Evolutionary conservation across 2,329 filamentous ascomycete species (phyloP), one percentile per base, ranked within the genome.

Genomic region (Pseudogymnoascus sp.): DNA sequence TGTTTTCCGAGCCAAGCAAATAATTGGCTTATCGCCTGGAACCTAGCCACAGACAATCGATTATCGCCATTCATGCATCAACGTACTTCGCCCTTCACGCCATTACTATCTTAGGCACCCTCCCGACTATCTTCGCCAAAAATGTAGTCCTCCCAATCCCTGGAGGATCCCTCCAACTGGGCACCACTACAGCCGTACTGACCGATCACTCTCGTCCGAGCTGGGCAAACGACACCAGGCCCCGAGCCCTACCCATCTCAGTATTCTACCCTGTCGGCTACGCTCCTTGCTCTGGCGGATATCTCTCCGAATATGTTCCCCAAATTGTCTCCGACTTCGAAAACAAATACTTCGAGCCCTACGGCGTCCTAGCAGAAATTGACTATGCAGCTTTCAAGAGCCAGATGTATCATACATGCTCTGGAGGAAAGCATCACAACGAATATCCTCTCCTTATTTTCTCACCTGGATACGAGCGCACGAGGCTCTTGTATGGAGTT

Each of bases 401-500:
- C 26, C 47, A 54, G 26, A 54, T 54, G 47, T 54, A 54, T 54
- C 47, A 18, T 4, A 54, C 26, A 16, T 54, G 47, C 47, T 54
- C 47, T 54, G 26, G 26, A 11, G 26, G 26, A 4, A 34, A 54
- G 47, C n/a, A 31, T 34, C 7, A 34, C 18, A 31, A 18, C 5
- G n/a, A n/a, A 11, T 66, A 63, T 42, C 69, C 68, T 12, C 61
- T 71, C 11, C 54, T 78, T 5, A 61, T 78, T 14, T 72, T 79
- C 64, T 77, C 77, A 6, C 75, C 77, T 6, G 77, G 74, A 4
- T 68, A 73, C 26, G 71, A 71, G n/a, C 71, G 70, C 1, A 71
- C 72, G 4, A 70, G 78, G 1, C 68, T 77, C 1, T 65, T 77
- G 23, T 81, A 80, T 67, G 73, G 70, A 14, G 73, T 71, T 31